A percentile compares a stretch with the other conserved stretches of the same genome.
Conservation (phyloP, 116 monocot species). For the Phalaenopsis hybrid region DNA sequence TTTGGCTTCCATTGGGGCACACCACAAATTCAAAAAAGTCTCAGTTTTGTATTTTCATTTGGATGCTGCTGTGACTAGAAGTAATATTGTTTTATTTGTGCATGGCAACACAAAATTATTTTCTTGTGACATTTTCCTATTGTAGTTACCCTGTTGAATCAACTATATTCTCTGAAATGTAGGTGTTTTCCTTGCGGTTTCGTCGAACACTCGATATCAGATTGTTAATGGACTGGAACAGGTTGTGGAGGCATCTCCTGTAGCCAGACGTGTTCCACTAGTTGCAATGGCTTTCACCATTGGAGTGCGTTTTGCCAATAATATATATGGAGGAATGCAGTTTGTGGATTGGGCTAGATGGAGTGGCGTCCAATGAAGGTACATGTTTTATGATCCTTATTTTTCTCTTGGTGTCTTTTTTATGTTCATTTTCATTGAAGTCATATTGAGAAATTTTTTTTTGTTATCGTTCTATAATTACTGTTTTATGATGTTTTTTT, state of each 20-base stretch:
- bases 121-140: neutral
- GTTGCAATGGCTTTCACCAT: conserved; percentile 88
- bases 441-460: too few species aligned
- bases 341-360: conserved; percentile 95
- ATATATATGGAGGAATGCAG: conserved; percentile 94
- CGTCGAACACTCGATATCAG: conserved; percentile 93
- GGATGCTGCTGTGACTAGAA: neutral
- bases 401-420: too few species aligned
- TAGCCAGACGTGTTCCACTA: conserved; percentile 49
- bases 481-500: too few species aligned
- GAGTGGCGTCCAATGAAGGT: conserved; percentile 70
- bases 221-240: conserved; percentile 86
- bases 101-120: neutral
- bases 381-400: too few species aligned
- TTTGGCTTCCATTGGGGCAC: too few species aligned
- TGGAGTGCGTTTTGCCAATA: conserved; percentile 84
- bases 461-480: too few species aligned
- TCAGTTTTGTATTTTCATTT: neutral
- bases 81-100: neutral
- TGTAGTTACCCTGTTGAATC: neutral
- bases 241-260: conserved; percentile 70
- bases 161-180: conserved; percentile 4
- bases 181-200: conserved; percentile 89
- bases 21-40: too few species aligned
- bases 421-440: too few species aligned